Evolutionary conservation across 139 green algal genomes (phyloP).

Genomic region (Spirogloea muscicola): DNA sequence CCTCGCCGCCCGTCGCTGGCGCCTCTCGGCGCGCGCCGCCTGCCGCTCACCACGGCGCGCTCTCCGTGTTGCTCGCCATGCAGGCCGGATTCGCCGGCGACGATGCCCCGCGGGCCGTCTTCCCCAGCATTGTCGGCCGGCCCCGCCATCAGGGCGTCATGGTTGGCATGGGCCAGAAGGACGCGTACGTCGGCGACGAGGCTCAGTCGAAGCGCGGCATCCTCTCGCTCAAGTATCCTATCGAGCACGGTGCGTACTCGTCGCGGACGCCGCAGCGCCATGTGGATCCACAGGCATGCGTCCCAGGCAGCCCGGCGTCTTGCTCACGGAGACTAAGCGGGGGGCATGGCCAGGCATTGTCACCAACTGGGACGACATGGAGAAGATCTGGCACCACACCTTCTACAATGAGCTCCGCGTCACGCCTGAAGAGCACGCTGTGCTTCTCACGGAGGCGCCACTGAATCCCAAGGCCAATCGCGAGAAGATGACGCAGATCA

Average conservation of each 20-base stretch:
- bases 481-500: conserved; percentile 58
- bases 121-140: conserved; percentile 55
- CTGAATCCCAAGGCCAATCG: conserved; percentile 54
- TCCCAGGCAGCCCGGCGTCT: no score
- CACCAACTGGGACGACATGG: conserved; percentile 59
- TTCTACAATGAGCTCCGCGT: conserved; percentile 61
- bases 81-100: conserved; percentile 56
- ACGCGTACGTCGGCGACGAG: conserved; percentile 57
- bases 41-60: no score
- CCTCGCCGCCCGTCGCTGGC: no score
- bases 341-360: conserved; percentile 51
- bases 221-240: conserved; percentile 58
- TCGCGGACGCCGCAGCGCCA: no score
- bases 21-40: no score
- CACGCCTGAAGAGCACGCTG: conserved; percentile 51
- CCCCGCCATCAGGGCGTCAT: conserved; percentile 51
- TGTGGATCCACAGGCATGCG: no score
- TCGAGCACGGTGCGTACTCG: conserved; percentile 53
- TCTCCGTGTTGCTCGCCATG: no score
- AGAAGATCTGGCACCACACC: conserved; percentile 60
- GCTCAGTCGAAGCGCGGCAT: conserved; percentile 57
- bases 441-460: conserved; percentile 51
- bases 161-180: conserved; percentile 58
- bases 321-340: no score
- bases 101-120: conserved; percentile 54